A percentile compares a stretch with the other conserved stretches of the same genome.
Conservation (phyloP, 805 yeast genomes). For the Lipomyces japonicus region DNA sequence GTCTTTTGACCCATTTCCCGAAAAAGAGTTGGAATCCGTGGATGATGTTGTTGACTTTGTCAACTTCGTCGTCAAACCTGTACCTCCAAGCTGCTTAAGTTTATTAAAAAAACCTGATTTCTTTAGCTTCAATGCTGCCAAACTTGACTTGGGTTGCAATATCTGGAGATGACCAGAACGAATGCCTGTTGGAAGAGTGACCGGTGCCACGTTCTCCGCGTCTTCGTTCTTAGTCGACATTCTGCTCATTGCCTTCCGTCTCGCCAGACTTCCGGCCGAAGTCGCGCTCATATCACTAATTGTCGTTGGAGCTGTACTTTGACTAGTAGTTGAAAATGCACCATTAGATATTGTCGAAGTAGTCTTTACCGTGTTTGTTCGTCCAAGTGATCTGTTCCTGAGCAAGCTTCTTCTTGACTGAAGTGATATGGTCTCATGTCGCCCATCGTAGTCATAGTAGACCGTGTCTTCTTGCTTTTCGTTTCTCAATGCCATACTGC, state of each 20-base stretch:
- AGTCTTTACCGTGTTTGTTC: constrained; percentile 14
- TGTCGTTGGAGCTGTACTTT: constrained; percentile 33
- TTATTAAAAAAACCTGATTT: constrained; percentile 29
- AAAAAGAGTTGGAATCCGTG: neutral
- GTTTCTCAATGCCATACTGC: constrained; percentile 15
- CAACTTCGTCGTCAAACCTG: neutral
- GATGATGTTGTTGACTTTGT: constrained; percentile 14
- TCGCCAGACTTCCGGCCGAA: constrained; percentile 77
- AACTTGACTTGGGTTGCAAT: constrained; percentile 11
- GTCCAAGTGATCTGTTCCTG: constrained; percentile 8
- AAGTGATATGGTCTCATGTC: neutral
- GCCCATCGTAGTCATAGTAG: neutral
- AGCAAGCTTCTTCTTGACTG: constrained; percentile 14
- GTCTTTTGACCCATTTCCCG: neutral
- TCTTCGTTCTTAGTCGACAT: neutral
- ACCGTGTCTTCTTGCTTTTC: neutral
- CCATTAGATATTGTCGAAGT: constrained; percentile 23
- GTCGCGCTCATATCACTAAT: constrained; percentile 77
- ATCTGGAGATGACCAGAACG: constrained; percentile 7
- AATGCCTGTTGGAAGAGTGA: constrained; percentile 8
- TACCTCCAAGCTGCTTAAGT: constrained; percentile 17
- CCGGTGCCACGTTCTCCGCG: constrained; percentile 1
- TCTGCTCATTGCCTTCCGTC: constrained; percentile 53
- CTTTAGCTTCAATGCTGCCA: constrained; percentile 31
- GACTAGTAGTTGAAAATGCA: constrained; percentile 28